Evolutionary conservation across 805 yeast species (phyloP).

Genomic region (Ogataea paradorogensis): DNA sequence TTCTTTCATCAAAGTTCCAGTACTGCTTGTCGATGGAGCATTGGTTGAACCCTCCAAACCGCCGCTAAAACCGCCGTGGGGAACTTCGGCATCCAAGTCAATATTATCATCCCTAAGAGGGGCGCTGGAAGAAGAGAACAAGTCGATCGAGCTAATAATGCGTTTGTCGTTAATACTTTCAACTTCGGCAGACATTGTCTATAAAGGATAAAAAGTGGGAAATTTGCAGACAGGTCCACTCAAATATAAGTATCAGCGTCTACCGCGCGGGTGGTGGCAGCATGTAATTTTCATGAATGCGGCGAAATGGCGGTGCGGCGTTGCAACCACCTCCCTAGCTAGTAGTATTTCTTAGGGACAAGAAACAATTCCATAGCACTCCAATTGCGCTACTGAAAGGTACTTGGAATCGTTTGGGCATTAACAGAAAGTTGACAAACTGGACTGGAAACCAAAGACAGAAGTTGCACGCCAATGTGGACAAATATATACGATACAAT

Average conservation of each 20-base stretch:
- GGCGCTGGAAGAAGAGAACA: constrained; percentile 20
- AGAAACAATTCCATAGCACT: constrained; percentile 90
- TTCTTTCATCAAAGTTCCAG: constrained; percentile 13
- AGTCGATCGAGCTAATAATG: constrained; percentile 21
- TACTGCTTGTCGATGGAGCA: constrained; percentile 17
- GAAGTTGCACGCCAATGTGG: constrained; percentile 65
- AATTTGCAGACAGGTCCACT: background rate
- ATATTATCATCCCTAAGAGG: constrained; percentile 14
- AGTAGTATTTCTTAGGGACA: constrained; percentile 72
- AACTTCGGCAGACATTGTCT: constrained; percentile 14
- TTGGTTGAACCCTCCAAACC: constrained; percentile 8
- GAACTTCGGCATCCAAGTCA: constrained; percentile 9
- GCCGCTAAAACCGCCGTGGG: constrained; percentile 9
- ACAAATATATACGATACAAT: constrained; percentile 61
- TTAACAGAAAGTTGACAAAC: constrained; percentile 64
- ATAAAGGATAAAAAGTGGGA: constrained; percentile 2
- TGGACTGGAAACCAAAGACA: constrained; percentile 84
- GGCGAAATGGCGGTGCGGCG: constrained; percentile 11
- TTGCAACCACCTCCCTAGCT: too few relatives aligned
- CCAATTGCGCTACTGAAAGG: constrained; percentile 87
- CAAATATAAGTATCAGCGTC: constrained; percentile 6
- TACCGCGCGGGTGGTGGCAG: constrained; percentile 5
- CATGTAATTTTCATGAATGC: background rate
- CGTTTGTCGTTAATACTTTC: constrained; percentile 12
- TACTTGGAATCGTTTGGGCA: constrained; percentile 76